Percentiles rank a stretch among this genome's conserved stretches.
These are phyloP conservation scores for Castanea crenata DNA, from an alignment of 306 rosid species.

Conservation along the genomic window DNA sequence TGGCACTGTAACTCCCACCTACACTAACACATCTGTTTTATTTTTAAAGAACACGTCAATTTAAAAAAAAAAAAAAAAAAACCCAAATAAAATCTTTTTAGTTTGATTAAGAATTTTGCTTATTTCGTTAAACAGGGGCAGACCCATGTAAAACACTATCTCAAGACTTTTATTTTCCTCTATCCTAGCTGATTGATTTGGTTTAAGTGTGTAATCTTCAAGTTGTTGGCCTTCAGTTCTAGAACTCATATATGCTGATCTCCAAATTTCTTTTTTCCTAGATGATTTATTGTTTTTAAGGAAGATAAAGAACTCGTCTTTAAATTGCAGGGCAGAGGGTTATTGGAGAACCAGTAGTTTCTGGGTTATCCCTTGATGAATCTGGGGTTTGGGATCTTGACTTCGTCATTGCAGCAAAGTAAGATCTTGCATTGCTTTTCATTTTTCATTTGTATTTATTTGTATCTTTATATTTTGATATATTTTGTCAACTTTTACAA, in stretches of 20 bases:
- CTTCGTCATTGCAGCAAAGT: constrained; percentile 77
- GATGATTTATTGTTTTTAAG: neutral
- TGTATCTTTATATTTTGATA: neutral
- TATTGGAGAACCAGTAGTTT: constrained; percentile 79
- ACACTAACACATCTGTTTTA: too few species aligned
- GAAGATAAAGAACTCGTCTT: neutral
- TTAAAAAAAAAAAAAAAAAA: too few species aligned
- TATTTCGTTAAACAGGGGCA: too few species aligned
- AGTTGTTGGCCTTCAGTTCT: too few species aligned
- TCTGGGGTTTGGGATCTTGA: constrained; percentile 94
- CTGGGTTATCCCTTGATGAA: constrained; percentile 83
- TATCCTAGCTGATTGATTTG: too few species aligned
- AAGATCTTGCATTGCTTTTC: constrained; percentile 29
- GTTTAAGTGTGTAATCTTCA: too few species aligned
- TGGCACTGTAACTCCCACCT: accelerated
- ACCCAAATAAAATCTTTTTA: too few species aligned
- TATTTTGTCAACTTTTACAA: constrained; percentile 12
- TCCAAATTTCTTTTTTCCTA: neutral
- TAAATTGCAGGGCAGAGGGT: constrained; percentile 66
- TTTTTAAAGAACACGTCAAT: too few species aligned
- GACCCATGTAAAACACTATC: too few species aligned
- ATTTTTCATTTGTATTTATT: neutral
- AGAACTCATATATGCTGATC: too few species aligned
- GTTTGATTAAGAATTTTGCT: too few species aligned
- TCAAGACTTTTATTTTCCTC: too few species aligned